phyloP scores from a whole-genome alignment of 2,329 filamentous ascomycete species.

The Exutisphaerella laricina region DNA sequence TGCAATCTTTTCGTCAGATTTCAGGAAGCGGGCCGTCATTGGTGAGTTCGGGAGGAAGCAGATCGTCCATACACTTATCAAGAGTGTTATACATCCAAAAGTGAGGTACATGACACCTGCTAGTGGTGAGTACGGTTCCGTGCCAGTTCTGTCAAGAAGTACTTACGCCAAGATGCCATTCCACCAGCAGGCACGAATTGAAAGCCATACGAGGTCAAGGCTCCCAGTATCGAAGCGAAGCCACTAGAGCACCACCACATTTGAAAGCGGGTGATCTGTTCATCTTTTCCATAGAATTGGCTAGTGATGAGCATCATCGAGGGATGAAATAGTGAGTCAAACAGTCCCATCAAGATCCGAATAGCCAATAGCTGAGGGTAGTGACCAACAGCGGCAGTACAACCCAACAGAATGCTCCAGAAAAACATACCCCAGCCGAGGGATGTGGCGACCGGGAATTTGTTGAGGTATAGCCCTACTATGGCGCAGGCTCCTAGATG shows the following conservation, averaged over 20 bases:
- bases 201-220: constrained; percentile 52
- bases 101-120: constrained; percentile 36
- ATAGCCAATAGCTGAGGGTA: constrained; percentile 15
- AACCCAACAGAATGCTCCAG: constrained; percentile 14
- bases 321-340: constrained; percentile 13
- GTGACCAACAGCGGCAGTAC: constrained; percentile 22
- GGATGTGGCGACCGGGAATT: constrained; percentile 35
- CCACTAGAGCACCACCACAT: constrained; percentile 62
- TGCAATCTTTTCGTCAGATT: constrained; percentile 48
- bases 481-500: constrained; percentile 14
- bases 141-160: background rate
- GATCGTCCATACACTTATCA: constrained; percentile 32
- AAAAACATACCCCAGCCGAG: constrained; percentile 12
- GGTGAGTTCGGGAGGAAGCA: constrained; percentile 52
- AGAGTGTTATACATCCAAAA: constrained; percentile 40
- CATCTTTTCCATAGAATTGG: constrained; percentile 33
- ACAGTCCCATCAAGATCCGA: constrained; percentile 15
- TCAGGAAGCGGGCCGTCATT: constrained; percentile 63
- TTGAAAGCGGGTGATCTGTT: constrained; percentile 57
- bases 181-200: constrained; percentile 36
- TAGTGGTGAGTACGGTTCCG: too few relatives aligned
- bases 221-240: constrained; percentile 51
- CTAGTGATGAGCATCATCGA: constrained; percentile 17
- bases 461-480: constrained; percentile 32
- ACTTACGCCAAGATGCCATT: constrained; percentile 18